Evolutionary conservation across 257 asterid species (phyloP).

Genomic region (Eucommia ulmoides): DNA sequence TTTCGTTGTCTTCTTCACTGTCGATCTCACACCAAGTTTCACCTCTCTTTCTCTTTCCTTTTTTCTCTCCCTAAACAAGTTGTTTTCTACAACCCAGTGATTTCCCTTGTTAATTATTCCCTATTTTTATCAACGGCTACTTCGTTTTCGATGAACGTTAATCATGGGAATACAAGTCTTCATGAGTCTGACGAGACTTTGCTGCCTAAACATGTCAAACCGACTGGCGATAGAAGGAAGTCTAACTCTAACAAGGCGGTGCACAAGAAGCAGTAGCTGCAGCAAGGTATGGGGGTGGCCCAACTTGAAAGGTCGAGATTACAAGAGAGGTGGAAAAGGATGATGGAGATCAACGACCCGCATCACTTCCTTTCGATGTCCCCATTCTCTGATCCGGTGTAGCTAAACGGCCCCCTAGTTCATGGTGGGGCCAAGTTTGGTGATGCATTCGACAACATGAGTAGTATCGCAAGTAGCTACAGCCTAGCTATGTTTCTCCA

Average conservation of each 20-base stretch:
- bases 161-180: conserved; percentile 10
- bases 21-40: too few relatives aligned
- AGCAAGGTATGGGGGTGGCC: conserved; percentile 70
- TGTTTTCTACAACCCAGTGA: too few relatives aligned
- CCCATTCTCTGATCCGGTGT: conserved; percentile 8
- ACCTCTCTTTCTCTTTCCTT: neutral
- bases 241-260: conserved; percentile 7
- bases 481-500: conserved; percentile 6
- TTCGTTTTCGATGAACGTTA: neutral
- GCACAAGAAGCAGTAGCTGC: conserved; percentile 27
- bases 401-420: too few relatives aligned
- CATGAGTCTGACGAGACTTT: too few relatives aligned
- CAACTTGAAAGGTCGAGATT: conserved; percentile 38
- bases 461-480: conserved; percentile 7
- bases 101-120: too few relatives aligned
- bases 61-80: neutral
- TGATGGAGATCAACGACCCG: conserved; percentile 9
- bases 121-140: too few relatives aligned
- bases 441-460: conserved; percentile 8
- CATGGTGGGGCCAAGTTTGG: too few relatives aligned
- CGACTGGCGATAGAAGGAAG: conserved; percentile 18
- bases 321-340: conserved; percentile 15
- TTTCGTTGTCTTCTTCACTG: too few relatives aligned
- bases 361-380: neutral
- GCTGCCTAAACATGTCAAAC: neutral